Base-by-base conservation (phyloP, 495 filamentous ascomycete species). In the Opeltia flavorubescens region DNA sequence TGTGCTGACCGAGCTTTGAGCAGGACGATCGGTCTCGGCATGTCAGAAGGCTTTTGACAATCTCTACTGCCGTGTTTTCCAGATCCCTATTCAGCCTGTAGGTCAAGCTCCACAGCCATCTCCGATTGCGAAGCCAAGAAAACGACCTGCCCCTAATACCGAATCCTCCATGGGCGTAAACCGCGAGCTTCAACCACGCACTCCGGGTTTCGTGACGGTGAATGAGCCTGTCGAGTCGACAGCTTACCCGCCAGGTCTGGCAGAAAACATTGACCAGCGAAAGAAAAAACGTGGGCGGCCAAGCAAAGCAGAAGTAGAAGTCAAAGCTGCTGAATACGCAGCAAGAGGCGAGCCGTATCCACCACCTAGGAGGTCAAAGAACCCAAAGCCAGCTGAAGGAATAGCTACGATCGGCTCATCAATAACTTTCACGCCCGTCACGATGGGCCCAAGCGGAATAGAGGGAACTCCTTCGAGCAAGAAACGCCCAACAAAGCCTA, bases 261-360 rank as follows among this genome's bases (percentile, higher is more conserved):
- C 40, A 21, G 31, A 38, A 26, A 27, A 50, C 15, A 58, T 59
- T 21, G 69, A 72, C 27, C 68, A 63, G 12, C 68, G 67, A 29
- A 70, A 71, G 46, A 80, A 81, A 66, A 75, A 72, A 48, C 68
- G 79, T 35, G 76, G 76, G 13, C 68, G 76, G 11, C 76, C 76
- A 42, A 75, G 67, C 51, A 78, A 78, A 57, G 69, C 66, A 42
- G 75, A 77, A 46, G 59, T 65, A 4, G 72, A 77, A 49, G 63
- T 66, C 18, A 64, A 69, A 44, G 70, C 69, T 50, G 62, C 62
- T 31, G 71, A 67, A 39, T 70, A 72, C 36, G 69, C 74, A 55
- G 63, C 64, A 17, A 68, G 70, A 12, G 70, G 70, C n/a, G 68
- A 71, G 52, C 55, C 59, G 3, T 75, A 73, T 47, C 71, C 67